Base-by-base conservation (phyloP, 345 rosid genomes). In the Nephelium lappaceum region DNA sequence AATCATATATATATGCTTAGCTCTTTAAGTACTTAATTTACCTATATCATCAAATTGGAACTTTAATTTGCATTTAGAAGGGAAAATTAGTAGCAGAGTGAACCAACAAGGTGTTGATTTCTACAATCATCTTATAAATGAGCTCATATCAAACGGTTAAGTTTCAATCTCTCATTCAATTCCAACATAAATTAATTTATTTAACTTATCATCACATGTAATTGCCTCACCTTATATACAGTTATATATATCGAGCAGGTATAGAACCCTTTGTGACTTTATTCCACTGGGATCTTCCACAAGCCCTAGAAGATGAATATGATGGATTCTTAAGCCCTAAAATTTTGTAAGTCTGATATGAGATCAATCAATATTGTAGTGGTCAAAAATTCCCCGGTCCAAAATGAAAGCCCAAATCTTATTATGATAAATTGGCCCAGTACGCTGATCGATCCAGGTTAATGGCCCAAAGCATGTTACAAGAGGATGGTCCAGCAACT, bases 281-380 rank as follows among this genome's bases (percentile, higher is more conserved):
- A 21, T 58, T 72, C 36, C 76, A 87, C 8, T 90, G 89, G 90
- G 91, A 90, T 84, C 81, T 84, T 70, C 93, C 93, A 3, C 93
- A 90, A 82, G 83, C 88, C 12, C 87, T 90, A 27, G 88, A 88
- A 79, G 89, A 88, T 41, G 91, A 90, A 36, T 90, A 88, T 53
- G 83, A 71, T 25, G 93, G 93, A 67, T 87, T 88, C 57, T 75
- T 81, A 68, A 90, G 84, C 64, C 84, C 86, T 47, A 57, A 83
- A 49, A 76, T 80, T 63, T 76, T 85, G 93, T 87, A 84, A 87
- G 88, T 61, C 6, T 5, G 3, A 68, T 31, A 31, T 31, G 3
- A 31, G 36, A 31, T 31, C 36, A 31, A 31, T 31, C 1, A 31
- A 31, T 31, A n/a, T n/a, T n/a, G n/a, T n/a, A n/a, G n/a, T n/a